Percentiles rank a stretch among this genome's conserved stretches.
Evolutionary conservation across 106 monocot genomes (phyloP).

Genomic region (Platanthera zijinensis): DNA sequence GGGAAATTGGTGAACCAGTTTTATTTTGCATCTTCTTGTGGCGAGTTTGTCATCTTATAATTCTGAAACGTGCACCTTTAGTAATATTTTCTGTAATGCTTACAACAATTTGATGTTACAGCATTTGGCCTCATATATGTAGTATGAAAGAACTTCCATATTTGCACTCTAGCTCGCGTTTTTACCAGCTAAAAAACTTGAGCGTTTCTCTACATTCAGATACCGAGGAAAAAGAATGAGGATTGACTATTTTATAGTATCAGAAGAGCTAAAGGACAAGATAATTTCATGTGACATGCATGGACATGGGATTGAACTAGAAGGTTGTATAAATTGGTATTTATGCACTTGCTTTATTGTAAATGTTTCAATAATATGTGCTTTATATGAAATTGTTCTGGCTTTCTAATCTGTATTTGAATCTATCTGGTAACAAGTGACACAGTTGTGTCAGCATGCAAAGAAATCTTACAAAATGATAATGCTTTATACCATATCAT

Average conservation of each 20-base stretch:
- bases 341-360: not conserved
- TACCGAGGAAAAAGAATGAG: conserved; percentile 95
- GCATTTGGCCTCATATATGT: not conserved
- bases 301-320: conserved; percentile 80
- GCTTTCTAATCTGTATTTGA: not conserved
- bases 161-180: not conserved
- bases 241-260: conserved; percentile 91
- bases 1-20: too few species aligned
- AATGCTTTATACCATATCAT: not conserved
- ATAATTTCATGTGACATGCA: conserved; percentile 71
- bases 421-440: not conserved
- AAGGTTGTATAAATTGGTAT: conserved; percentile 41
- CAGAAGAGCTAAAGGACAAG: conserved; percentile 63
- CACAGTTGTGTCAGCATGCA: not conserved
- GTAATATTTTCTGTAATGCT: not conserved
- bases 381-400: not conserved
- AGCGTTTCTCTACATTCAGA: conserved; percentile 19
- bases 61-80: not conserved
- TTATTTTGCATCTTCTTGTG: not conserved
- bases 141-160: not conserved
- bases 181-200: not conserved
- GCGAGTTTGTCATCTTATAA: not conserved
- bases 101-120: not conserved
- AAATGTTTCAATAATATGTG: not conserved
- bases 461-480: not conserved